These are phyloP conservation scores for Symbiodinium pilosum DNA, from an alignment of 73 alveolate genomes.

Conservation along the genomic window DNA sequence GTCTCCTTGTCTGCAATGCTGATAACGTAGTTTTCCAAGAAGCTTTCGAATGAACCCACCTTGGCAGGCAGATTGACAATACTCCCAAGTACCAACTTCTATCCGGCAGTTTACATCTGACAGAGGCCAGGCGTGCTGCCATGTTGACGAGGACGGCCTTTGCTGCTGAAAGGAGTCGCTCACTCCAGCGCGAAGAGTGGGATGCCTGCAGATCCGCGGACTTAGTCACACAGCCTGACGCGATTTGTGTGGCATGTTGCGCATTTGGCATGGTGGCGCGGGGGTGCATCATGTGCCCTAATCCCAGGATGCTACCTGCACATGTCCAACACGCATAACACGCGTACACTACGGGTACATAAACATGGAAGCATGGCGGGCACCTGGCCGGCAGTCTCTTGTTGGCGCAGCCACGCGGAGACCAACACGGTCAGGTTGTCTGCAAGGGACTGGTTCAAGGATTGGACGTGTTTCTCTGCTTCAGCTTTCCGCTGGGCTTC, in stretches of 20 bases:
- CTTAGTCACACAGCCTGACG: too few species aligned
- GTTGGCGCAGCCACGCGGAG: constrained; percentile 84
- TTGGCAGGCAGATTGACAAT: neutral
- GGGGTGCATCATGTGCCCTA: too few species aligned
- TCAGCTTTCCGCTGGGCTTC: neutral
- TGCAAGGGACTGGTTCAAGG: constrained; percentile 22
- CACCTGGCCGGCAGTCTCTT: neutral
- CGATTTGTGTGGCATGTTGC: too few species aligned
- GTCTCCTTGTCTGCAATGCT: constrained; percentile 80
- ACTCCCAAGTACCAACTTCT: too few species aligned
- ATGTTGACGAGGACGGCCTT: constrained; percentile 58
- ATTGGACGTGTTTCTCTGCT: constrained; percentile 22
- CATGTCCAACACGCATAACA: neutral
- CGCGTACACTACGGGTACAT: neutral
- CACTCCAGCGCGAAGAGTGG: constrained; percentile 52
- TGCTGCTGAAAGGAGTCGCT: constrained; percentile 68
- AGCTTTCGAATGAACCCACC: constrained; percentile 78
- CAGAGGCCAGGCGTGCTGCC: neutral
- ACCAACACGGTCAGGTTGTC: constrained; percentile 58
- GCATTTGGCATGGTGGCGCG: too few species aligned
- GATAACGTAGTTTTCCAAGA: constrained; percentile 56
- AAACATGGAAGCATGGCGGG: neutral
- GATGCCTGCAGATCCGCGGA: constrained; percentile 8
- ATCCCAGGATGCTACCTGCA: neutral
- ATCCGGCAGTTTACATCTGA: too few species aligned